Evolutionary conservation across 176 grass and related monocot species (phyloP).

Genomic region (Musa troglodytarum): DNA sequence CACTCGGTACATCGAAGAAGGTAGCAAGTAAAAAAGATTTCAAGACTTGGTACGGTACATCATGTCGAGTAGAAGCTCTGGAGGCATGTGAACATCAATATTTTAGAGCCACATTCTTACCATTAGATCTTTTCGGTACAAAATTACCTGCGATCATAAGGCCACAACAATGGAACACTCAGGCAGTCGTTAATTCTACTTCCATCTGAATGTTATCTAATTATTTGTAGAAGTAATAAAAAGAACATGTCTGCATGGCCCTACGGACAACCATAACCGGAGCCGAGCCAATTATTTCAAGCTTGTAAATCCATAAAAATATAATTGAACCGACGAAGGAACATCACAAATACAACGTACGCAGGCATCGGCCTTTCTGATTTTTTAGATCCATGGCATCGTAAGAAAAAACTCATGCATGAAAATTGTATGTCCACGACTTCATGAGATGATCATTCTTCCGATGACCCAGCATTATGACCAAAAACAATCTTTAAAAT

Average conservation of each 20-base stretch:
- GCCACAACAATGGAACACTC: background rate
- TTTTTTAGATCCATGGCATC: background rate
- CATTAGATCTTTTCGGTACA: conserved; percentile 32
- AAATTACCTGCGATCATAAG: conserved; percentile 29
- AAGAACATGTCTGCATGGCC: background rate
- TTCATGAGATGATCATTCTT: too few relatives aligned
- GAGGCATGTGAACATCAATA: conserved; percentile 64
- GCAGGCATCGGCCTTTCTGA: background rate
- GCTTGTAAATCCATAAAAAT: too few relatives aligned
- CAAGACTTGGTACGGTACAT: conserved; percentile 60
- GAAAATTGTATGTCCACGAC: too few relatives aligned
- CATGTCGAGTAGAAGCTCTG: conserved; percentile 61
- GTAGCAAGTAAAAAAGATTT: conserved; percentile 82
- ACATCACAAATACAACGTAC: too few relatives aligned
- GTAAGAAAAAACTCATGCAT: too few relatives aligned
- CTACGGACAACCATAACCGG: background rate
- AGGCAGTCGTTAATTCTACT: background rate
- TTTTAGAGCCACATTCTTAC: conserved; percentile 18
- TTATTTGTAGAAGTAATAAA: background rate
- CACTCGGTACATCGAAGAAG: conserved; percentile 81
- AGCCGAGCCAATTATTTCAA: background rate
- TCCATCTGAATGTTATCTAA: background rate
- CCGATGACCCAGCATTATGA: too few relatives aligned
- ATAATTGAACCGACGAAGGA: too few relatives aligned
- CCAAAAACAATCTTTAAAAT: too few relatives aligned